Conservation (phyloP, 257 asterid genomes). For the Forsythia viridissima region DNA sequence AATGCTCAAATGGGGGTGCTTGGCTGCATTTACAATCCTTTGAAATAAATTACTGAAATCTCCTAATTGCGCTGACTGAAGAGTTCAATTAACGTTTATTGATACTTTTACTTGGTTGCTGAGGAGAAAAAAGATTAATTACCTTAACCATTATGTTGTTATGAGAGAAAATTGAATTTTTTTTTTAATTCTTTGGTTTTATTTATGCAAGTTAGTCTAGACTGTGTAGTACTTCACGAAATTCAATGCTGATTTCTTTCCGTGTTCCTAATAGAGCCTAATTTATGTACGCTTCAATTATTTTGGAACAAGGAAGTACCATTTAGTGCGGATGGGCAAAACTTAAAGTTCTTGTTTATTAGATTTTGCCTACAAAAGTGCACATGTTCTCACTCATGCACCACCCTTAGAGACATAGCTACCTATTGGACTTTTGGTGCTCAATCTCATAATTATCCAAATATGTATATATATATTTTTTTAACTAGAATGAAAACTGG, state of each 20-base stretch:
- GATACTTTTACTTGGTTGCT: background rate
- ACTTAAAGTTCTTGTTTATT: background rate
- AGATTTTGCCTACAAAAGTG: background rate
- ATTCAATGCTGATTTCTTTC: background rate
- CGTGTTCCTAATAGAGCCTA: background rate
- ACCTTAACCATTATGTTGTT: background rate
- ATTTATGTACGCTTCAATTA: background rate
- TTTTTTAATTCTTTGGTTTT: background rate
- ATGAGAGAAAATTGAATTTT: background rate
- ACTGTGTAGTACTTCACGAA: background rate
- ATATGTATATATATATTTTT: too few relatives aligned
- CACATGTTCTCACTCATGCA: background rate
- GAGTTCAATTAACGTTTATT: background rate
- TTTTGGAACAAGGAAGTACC: background rate
- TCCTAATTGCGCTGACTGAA: too few relatives aligned
- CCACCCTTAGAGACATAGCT: background rate
- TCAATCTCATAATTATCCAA: background rate
- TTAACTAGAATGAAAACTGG: background rate
- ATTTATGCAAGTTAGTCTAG: background rate
- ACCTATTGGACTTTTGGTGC: background rate
- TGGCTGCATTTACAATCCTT: too few relatives aligned
- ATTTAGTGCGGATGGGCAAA: background rate
- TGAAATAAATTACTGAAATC: too few relatives aligned
- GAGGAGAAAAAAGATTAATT: background rate
- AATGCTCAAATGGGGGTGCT: too few relatives aligned